These are phyloP conservation scores for Skeletonema grethae DNA, from an alignment of 108 stramenopile species.

Conservation along the genomic window DNA sequence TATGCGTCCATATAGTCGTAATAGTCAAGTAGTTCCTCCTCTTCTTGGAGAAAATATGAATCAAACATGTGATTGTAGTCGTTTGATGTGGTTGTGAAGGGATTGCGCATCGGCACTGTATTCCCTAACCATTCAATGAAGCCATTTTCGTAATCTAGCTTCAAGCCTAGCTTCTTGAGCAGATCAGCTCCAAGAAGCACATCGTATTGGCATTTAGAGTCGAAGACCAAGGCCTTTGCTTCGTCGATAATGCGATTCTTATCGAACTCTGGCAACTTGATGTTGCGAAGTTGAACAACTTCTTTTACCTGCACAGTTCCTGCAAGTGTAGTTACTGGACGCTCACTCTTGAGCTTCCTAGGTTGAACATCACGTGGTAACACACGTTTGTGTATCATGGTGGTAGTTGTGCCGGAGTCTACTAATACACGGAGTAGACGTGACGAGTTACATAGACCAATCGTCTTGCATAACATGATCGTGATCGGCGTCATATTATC, in stretches of 20 bases:
- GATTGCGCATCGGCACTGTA: conserved; percentile 11
- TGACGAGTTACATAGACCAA: not conserved
- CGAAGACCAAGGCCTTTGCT: conserved; percentile 14
- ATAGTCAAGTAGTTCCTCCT: not conserved
- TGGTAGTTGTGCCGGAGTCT: conserved; percentile 4
- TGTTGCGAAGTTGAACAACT: not conserved
- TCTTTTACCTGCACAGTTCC: not conserved
- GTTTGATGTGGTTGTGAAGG: not conserved
- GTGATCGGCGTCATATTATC: not conserved
- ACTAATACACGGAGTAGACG: not conserved
- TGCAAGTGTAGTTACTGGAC: not conserved
- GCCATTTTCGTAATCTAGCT: not conserved
- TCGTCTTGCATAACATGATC: not conserved
- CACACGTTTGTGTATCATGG: conserved; percentile 5
- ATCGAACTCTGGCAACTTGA: conserved; percentile 37
- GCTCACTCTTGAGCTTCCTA: not conserved
- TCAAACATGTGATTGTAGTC: not conserved
- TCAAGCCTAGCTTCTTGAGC: conserved; percentile 8
- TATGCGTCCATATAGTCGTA: not conserved
- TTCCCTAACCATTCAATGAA: conserved; percentile 16
- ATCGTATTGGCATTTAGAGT: conserved; percentile 23
- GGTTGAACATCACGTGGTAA: not conserved
- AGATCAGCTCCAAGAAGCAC: conserved; percentile 46
- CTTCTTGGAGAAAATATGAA: not conserved
- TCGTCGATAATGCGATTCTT: conserved; percentile 10